Conservation (phyloP, 139 green algal genomes). For the Astrephomene gubernaculifera region DNA sequence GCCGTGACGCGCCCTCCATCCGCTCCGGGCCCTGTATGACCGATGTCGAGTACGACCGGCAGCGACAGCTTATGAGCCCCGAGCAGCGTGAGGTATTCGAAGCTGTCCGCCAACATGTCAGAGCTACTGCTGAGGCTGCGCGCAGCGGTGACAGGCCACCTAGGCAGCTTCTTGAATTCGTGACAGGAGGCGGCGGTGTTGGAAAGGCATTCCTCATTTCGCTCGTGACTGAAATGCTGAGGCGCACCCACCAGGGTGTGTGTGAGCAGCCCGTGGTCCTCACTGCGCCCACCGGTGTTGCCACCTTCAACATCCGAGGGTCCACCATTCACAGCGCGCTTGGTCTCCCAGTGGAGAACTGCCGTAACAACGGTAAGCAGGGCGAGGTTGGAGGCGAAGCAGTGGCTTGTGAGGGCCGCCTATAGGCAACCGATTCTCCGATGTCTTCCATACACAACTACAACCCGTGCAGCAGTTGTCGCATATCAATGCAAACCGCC, state of each 20-base stretch:
- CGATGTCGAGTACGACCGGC: background rate
- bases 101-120: background rate
- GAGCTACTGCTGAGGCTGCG: background rate
- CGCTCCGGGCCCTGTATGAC: background rate
- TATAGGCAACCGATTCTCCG: too few relatives aligned
- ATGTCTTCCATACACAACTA: too few relatives aligned
- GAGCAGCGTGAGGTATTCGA: constrained; percentile 3
- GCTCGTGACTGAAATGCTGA: background rate
- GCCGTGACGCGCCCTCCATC: background rate
- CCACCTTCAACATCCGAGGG: constrained; percentile 8
- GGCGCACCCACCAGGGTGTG: background rate
- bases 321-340: constrained; percentile 1
- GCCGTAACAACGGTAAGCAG: too few relatives aligned
- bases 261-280: constrained; percentile 7
- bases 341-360: constrained; percentile 11
- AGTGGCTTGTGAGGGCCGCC: too few relatives aligned
- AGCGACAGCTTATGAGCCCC: background rate
- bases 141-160: background rate
- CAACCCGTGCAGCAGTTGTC: too few relatives aligned
- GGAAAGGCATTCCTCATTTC: constrained; percentile 12
- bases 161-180: background rate
- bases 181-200: background rate
- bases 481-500: too few relatives aligned
- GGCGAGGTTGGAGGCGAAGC: too few relatives aligned
- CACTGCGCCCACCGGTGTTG: constrained; percentile 9